These are phyloP conservation scores for Paramecium primaurelia DNA, from an alignment of 73 alveolate genomes.

Conservation along the genomic window DNA sequence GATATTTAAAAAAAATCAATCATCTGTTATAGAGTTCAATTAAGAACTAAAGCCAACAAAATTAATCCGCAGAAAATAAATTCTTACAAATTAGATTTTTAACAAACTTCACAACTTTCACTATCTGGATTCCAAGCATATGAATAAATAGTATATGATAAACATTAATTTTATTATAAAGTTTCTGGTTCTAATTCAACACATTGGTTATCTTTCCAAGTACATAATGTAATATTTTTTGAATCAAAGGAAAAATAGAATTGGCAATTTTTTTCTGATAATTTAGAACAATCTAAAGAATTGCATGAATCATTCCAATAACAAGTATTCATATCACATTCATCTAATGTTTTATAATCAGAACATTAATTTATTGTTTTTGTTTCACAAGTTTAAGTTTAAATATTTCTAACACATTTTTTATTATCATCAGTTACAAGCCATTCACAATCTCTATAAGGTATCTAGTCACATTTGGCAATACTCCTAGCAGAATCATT, in stretches of 20 bases:
- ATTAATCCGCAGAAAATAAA: not conserved
- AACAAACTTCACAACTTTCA: not conserved
- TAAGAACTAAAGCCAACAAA: not conserved
- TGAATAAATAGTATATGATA: not conserved
- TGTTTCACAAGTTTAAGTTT: not conserved
- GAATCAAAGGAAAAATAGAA: not conserved
- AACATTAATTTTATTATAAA: not conserved
- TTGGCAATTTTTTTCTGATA: not conserved
- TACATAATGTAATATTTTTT: not conserved
- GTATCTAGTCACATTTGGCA: not conserved
- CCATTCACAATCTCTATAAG: not conserved
- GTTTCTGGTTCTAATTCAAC: not conserved
- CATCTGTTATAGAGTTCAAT: not conserved
- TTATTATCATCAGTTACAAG: not conserved
- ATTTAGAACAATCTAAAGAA: not conserved
- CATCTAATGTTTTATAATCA: not conserved
- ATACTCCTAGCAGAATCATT: not conserved
- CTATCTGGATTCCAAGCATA: not conserved
- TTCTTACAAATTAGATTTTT: not conserved
- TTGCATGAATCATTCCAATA: not conserved
- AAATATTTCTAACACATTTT: not conserved
- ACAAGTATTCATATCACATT: not conserved
- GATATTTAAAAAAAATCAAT: no score
- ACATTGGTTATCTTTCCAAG: not conserved
- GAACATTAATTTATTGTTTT: not conserved